phyloP scores from a whole-genome alignment of 495 filamentous ascomycete genomes.

The Penicillium fimorum region DNA sequence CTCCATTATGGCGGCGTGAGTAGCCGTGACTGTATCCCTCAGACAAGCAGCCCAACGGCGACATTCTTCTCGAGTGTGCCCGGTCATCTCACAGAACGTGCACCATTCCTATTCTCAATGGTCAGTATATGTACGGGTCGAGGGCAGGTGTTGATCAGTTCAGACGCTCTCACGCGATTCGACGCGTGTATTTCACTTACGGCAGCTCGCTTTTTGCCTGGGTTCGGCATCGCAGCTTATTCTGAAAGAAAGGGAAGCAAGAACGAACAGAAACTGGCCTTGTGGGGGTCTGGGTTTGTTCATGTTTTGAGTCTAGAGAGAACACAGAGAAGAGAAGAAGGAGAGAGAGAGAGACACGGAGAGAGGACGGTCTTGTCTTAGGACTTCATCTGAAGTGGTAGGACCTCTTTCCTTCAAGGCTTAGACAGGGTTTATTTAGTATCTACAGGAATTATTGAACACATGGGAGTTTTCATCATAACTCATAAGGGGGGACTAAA shows the following conservation, averaged over 20 bases:
- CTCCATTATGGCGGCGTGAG: background rate
- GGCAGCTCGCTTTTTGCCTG: background rate
- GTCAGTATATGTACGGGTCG: background rate
- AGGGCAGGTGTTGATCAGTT: background rate
- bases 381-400: no score
- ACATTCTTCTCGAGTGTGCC: background rate
- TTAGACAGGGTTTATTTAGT: no score
- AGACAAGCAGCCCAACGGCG: background rate
- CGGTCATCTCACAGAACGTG: background rate
- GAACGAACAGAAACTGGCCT: background rate
- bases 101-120: background rate
- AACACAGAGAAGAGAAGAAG: background rate
- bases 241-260: background rate
- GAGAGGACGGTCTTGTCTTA: no score
- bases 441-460: no score
- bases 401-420: no score
- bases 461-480: slow-evolving; percentile 5
- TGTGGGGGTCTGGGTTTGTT: background rate
- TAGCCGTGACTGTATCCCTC: background rate
- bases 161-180: background rate
- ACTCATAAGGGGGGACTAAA: slow-evolving; percentile 22
- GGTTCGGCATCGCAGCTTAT: background rate
- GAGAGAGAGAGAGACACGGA: background rate
- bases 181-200: background rate
- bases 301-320: background rate